Base-by-base conservation (phyloP, 352 stramenopile genomes). In the Elongisporangium prolatum region DNA sequence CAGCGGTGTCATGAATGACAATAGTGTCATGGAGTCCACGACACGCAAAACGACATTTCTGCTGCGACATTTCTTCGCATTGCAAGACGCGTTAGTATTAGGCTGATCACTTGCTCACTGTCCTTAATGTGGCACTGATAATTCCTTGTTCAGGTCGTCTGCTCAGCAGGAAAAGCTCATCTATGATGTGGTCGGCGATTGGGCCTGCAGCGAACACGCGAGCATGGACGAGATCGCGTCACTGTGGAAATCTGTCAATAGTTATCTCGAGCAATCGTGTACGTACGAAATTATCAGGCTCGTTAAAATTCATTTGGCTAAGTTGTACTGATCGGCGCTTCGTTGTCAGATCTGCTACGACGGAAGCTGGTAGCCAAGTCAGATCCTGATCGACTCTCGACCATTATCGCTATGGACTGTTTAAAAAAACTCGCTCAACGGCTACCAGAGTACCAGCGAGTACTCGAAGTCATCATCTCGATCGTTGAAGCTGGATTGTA, bases 241-340 rank as follows among this genome's bases (percentile, higher is more conserved):
- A 1, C 59, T 91, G 2, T 93, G 83, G 83, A 77, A 77, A 52
- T 88, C 80, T 0, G 72, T 89, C 49, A 69, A 71, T n/a, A 57
- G 60, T 6, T 75, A 91, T 60, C 84, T 93, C 25, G 83, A 91
- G 50, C 67, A 68, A 11, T 89, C 83, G 11, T 93, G 82, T 92
- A 70, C 40, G 72, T 65, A 34, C 48, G 6, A 54, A 40, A 17
- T 57, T 3, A 7, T 0, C 21, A 14, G 17, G 7, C 44, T n/a
- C 40, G 48, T 68, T 49, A 58, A n/a, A 11, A 6, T 14, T 6
- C 28, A 8, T 40, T 1, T 44, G 34, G 34, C 5, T 7, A 17
- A 44, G 28, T 10, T 38, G 28, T 38, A 44, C 34, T 44, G 34
- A 44, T 22, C 10, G 48, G 44, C 22, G n/a, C 14, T 55, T 22